Base-by-base conservation (phyloP, 768 basidiomycete genomes). In the Lentinula sp. region DNA sequence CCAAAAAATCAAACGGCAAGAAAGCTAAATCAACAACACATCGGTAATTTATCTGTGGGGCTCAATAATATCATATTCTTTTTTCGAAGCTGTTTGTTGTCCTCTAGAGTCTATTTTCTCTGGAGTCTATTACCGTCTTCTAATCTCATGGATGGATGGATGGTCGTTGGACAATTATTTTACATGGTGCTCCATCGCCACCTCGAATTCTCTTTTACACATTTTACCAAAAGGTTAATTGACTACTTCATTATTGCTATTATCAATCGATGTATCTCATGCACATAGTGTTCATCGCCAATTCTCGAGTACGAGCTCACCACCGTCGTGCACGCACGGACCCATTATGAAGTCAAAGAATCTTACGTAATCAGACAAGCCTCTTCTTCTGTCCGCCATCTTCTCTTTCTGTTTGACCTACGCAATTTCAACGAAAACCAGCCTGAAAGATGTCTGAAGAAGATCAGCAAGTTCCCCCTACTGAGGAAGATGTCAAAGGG, bases 401-500 rank as follows among this genome's bases (percentile, higher is more conserved):
- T 15, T 35, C 31, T 53, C 37, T 32, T 34, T 43, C 16, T 16
- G 9, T 45, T 39, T 56, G 16, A 18, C 8, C 31, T 35, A 21
- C 21, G 1, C 9, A 35, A 8, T 39, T 21, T 16, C 9, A 23
- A 50, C 50, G 34, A 21, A 54, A n/a, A 13, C 23, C 31, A 28
- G 21, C 23, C 11, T n/a, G 28, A 50, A 49, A 18, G 59, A 88
- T 88, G 85, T 82, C 85, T 69, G 85, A 87, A 65, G 73, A 78
- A 61, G 75, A 79, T 23, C 76, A 76, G 46, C 75, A 75, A 45
- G 65, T 55, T 42, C 62, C 66, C 23, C 66, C 66, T 51, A 70
- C 70, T 45, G 76, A 80, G 55, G 70, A 74, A 5, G 78, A 80
- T 18, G 71, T 80, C 62, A 88, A 89, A 71, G 86, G 84, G 71